Conservation (phyloP, 1,284 basidiomycete species). For the Puccinia brachypodii region DNA sequence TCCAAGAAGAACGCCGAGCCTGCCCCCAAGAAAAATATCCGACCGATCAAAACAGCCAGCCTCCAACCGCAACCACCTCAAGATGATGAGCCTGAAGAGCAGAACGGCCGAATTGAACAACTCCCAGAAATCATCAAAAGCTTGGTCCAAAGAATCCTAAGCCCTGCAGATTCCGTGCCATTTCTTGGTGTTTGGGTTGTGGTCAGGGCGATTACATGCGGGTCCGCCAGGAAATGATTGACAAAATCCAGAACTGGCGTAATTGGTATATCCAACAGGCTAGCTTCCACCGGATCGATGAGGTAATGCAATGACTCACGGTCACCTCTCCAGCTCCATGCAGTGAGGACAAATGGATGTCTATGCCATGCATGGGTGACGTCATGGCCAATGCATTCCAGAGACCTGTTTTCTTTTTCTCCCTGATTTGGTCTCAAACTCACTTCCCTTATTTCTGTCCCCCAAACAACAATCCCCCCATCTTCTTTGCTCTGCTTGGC, state of each 20-base stretch:
- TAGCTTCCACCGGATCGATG: not conserved
- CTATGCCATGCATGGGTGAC: not conserved
- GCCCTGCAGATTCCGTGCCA: not conserved
- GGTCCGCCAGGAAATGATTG: not conserved
- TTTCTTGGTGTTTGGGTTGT: not conserved
- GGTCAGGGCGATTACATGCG: not conserved
- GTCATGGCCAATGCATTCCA: not conserved
- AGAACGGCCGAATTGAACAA: no score
- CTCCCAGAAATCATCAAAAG: no score
- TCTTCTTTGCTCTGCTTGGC: not conserved
- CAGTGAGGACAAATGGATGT: not conserved
- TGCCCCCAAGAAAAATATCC: no score
- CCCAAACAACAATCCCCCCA: slow-evolving; percentile 14
- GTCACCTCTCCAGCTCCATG: not conserved
- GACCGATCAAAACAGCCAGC: no score
- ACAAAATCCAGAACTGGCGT: not conserved
- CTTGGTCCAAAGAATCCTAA: no score
- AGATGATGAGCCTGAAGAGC: no score
- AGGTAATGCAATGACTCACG: not conserved
- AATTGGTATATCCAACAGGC: not conserved
- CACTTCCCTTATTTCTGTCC: not conserved
- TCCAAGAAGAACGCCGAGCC: no score
- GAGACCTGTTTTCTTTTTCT: slow-evolving; percentile 3
- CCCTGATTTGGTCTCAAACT: not conserved
- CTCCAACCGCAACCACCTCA: no score